Percentiles rank a stretch among this genome's conserved stretches.
Conservation (phyloP, 331 rosid genomes). For the Arachis monticola region DNA sequence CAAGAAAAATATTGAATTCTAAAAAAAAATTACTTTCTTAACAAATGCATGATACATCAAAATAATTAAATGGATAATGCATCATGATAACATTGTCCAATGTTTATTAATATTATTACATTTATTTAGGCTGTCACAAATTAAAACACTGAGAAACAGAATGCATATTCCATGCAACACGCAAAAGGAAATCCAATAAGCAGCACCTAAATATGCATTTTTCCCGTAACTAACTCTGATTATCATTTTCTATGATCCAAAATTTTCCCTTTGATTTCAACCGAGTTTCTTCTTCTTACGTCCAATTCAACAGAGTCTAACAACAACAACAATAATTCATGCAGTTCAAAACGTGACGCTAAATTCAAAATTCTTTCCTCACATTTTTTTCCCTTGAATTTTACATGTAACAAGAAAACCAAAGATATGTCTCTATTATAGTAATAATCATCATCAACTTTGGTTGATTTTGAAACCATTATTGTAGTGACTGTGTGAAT, state of each 20-base stretch:
- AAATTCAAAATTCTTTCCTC: background rate
- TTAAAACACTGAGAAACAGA: background rate
- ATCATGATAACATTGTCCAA: no score
- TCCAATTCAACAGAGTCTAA: background rate
- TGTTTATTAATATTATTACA: no score
- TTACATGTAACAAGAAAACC: background rate
- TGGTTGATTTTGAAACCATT: conserved; percentile 40
- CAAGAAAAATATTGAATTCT: no score
- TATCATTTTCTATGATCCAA: conserved; percentile 33
- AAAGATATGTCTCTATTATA: conserved; percentile 3
- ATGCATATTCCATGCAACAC: background rate
- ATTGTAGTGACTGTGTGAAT: conserved; percentile 3
- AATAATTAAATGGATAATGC: no score
- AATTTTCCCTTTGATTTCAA: conserved; percentile 1
- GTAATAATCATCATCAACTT: conserved; percentile 35
- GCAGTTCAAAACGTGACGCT: conserved; percentile 12
- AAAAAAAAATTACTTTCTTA: no score
- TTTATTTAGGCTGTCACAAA: no score
- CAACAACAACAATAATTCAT: background rate
- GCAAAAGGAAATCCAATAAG: background rate
- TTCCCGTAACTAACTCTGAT: conserved; percentile 26
- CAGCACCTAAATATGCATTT: background rate
- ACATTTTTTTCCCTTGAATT: background rate
- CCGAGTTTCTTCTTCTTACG: conserved; percentile 13
- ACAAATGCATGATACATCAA: no score